phyloP scores from a whole-genome alignment of 257 asterid species.

The Solanum verrucosum region DNA sequence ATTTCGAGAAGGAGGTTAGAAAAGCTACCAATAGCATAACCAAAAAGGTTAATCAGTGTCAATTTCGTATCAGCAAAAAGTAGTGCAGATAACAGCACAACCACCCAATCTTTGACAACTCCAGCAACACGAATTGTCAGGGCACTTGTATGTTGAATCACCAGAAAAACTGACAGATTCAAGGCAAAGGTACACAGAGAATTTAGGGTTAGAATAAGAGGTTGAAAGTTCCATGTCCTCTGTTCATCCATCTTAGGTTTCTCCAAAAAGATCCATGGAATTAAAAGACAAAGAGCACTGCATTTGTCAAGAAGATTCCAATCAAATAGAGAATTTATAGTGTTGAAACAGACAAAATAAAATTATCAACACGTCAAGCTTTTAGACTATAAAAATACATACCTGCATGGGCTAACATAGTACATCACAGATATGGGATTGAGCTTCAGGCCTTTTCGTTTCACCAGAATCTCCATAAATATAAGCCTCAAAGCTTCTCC shows the following conservation, averaged over 20 bases:
- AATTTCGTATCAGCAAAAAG: slow-evolving; percentile 87
- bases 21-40: slow-evolving; percentile 81
- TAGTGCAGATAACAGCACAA: slow-evolving; percentile 82
- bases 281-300: slow-evolving; percentile 92
- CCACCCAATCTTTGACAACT: slow-evolving; percentile 99
- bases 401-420: slow-evolving; percentile 99
- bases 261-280: slow-evolving; percentile 95
- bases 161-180: slow-evolving; percentile 94
- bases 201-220: slow-evolving; percentile 55
- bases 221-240: slow-evolving; percentile 71
- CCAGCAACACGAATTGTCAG: slow-evolving; percentile 99
- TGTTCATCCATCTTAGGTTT: slow-evolving; percentile 78
- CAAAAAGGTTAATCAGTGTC: slow-evolving; percentile 73
- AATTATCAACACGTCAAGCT: neutral
- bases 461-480: slow-evolving; percentile 91
- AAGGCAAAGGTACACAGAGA: slow-evolving; percentile 93
- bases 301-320: slow-evolving; percentile 11
- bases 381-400: slow-evolving; percentile 14
- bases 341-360: neutral
- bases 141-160: slow-evolving; percentile 93
- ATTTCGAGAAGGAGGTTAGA: neutral
- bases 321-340: neutral
- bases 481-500: slow-evolving; percentile 97
- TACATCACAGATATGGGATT: slow-evolving; percentile 95
- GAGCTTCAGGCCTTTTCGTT: slow-evolving; percentile 83